phyloP scores from a whole-genome alignment of 345 rosid genomes.

The Leavenworthia alabamica region DNA sequence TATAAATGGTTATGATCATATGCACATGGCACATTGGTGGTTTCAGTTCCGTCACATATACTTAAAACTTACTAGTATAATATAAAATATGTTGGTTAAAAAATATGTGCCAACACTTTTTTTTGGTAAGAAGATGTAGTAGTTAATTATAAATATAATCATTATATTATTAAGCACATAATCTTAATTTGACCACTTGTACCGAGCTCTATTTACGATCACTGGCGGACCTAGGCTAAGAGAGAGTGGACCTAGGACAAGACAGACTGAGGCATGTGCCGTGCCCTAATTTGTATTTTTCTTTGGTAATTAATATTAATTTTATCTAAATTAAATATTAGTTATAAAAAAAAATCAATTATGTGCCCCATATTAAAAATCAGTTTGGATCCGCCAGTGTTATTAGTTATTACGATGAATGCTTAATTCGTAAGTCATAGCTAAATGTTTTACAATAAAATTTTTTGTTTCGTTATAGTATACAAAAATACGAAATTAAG shows the following conservation, averaged over 20 bases:
- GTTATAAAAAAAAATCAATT: too few species aligned
- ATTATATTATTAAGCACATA: constrained; percentile 17
- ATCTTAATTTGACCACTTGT: constrained; percentile 20
- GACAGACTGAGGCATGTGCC: too few species aligned
- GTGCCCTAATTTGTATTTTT: too few species aligned
- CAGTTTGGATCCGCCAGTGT: too few species aligned
- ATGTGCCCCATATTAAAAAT: too few species aligned
- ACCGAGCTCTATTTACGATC: constrained; percentile 26
- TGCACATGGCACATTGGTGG: constrained; percentile 28
- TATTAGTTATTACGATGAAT: too few species aligned
- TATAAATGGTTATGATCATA: constrained; percentile 7
- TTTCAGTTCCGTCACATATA: constrained; percentile 6
- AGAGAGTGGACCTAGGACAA: too few species aligned
- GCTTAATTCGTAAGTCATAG: background rate
- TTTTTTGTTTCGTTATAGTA: background rate
- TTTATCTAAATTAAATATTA: too few species aligned
- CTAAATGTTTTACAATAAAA: background rate
- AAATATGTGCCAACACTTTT: constrained; percentile 23
- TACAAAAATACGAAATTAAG: background rate
- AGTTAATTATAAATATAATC: constrained; percentile 3
- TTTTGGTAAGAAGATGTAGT: constrained; percentile 14
- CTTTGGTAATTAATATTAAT: too few species aligned
- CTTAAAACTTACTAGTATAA: background rate
- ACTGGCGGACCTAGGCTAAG: too few species aligned
- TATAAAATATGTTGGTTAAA: constrained; percentile 5